Base-by-base conservation (phyloP, 1,139 yeast species). In the Geotrichum candidum region DNA sequence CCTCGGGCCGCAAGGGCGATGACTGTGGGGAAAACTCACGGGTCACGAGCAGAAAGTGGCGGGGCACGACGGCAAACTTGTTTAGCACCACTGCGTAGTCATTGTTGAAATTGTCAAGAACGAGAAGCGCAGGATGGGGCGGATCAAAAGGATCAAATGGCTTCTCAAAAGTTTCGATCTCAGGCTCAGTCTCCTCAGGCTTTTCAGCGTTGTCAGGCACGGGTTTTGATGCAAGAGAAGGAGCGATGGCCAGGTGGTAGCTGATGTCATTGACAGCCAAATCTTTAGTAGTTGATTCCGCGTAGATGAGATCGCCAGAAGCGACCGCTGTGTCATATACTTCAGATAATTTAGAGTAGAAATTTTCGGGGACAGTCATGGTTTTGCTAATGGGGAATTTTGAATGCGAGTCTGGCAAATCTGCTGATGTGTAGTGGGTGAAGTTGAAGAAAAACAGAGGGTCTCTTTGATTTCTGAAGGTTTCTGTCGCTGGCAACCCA, bases 21-120 rank as follows among this genome's bases (percentile, higher is more conserved):
- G 82, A 80, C 74, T 94, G 98, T 1, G 88, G 79, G 67, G 82
- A 82, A 74, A 86, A 88, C 59, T 84, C 81, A 65, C 84, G 87
- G 2, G 98, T 90, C 13, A 92, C 84, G 60, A 91, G 70, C 76
- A 94, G 77, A 64, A 90, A 82, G 72, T 94, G 99, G 68, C 84
- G 82, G 51, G 90, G 84, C 5, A 87, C 83, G 51, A 91, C 87
- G 1, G 97, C 96, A 73, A 81, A 94, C 74, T 92, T 92, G 78
- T 94, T 94, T 67, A 90, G 80, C 3, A 92, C 84, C 38, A 92
- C 73, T 67, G 84, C 80, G 69, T 86, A 86, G 59, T 85, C 84
- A 25, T 77, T 76, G 1, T 84, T 85, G 66, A 79, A 82, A 57
- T 80, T 77, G 9, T 81, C 82, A 48, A 83, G 69, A 2, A 94